Base-by-base conservation (phyloP, 768 basidiomycete species). In the Pisolithus tinctorius region DNA sequence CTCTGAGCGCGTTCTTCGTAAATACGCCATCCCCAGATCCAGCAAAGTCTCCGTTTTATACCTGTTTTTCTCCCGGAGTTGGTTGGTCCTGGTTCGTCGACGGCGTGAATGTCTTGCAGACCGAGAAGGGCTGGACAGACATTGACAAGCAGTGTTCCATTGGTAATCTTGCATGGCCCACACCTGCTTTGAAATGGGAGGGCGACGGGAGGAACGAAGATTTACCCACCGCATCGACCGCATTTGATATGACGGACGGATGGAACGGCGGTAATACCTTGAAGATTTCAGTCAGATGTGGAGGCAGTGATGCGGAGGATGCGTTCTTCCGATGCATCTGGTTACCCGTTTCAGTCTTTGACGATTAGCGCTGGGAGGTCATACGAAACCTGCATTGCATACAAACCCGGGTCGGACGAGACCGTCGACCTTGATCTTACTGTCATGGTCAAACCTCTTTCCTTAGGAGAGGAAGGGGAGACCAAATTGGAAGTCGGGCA, bases 151-250 rank as follows among this genome's bases (percentile, higher is more conserved):
- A 84, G 60, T 71, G 73, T 29, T 75, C 79, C 6, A 66, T 88
- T n/a, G 87, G 87, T 0, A 77, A 89, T 57, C 58, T 86, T 52
- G 67, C 82, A 20, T 89, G 87, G 86, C 86, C 87, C 0, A 62
- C 71, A 48, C 84, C 86, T 0, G 59, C 49, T 13, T 60, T 81
- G 10, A 60, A 63, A 8, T 84, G 82, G 82, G 76, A 83, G 44
- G 73, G 70, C 9, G 63, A 56, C 11, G 60, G 61, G n/a, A 58
- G 61, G 1, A 58, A 63, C 3, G 75, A 75, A 17, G 52, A 60
- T 0, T 57, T 77, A 14, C 83, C 80, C 1, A 56, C 59, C 3
- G 76, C 72, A 1, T 62, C 67, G 4, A 66, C 81, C 3, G 54
- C 67, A 3, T 60, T 89, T 17, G 71, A 68, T 52, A 75, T 86